Evolutionary conservation across 2,329 filamentous ascomycete genomes (phyloP), one percentile per base, ranked within the genome.

Genomic region (Daldinia eschscholtzii): DNA sequence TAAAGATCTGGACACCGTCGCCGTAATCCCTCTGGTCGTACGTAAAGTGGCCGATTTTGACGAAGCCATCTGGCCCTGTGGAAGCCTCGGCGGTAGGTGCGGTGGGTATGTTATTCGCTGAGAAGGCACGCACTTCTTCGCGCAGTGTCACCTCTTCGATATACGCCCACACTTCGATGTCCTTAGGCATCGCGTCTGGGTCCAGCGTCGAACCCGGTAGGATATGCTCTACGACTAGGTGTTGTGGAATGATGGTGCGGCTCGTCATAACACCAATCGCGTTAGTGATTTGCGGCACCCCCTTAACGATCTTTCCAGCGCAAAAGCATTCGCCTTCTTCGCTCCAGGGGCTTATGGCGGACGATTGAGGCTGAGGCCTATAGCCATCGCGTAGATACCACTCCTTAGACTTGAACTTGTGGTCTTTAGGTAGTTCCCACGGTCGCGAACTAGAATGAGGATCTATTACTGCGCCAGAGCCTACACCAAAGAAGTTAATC

Each of bases 241-340:
- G 86, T 72, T 90, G 87, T 0, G 92, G 91, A 33, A 90, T 84
- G 63, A 94, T 84, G 5, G 80, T 78, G 37, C 85, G 79, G 37
- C 86, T 83, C 18, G 91, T 84, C 44, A 88, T 79, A 18, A 97
- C 87, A 7, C 87, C 87, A 15, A 98, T 82, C 60, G 69, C 67
- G 58, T 89, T 87, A 1, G 89, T 88, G 41, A 89, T 88, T 56
- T 86, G 84, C 6, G 84, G 83, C 15, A 78, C 76, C 10, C 80
- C 79, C 15, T 81, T 80, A 13, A 78, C 78, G 56, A 84, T 81
- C 0, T 81, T 80, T 3, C 83, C 85, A 4, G 91, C 89, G 79
- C 95, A 98, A 92, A 93, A 98, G 80, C 93, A 97, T 69, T 98
- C 92, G 20, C 92, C 93, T 37, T 91, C 86, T 56, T 97, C 92